Conservation (phyloP, 192 early-diverging fungal genomes). For the Rhizophlyctis rosea region DNA sequence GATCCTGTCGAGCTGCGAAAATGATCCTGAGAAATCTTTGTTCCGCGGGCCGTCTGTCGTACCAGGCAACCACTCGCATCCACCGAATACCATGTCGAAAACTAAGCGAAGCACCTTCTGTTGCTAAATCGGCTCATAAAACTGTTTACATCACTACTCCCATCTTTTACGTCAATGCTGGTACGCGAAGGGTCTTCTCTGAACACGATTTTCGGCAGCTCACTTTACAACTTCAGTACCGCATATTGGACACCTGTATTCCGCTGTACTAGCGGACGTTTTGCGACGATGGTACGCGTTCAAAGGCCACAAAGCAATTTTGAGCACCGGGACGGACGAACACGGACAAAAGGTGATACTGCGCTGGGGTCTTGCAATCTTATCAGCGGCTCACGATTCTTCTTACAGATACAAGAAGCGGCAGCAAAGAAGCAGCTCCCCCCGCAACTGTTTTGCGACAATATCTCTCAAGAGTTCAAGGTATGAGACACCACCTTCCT, state of each 20-base stretch:
- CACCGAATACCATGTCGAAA: too few relatives aligned
- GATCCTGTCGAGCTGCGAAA: too few relatives aligned
- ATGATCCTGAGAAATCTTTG: too few relatives aligned
- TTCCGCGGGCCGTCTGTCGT: too few relatives aligned
- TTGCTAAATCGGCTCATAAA: too few relatives aligned
- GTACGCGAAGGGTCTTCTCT: constrained; percentile 28
- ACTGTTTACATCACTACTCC: constrained; percentile 76
- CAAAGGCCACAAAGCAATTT: constrained; percentile 54
- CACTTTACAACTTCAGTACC: constrained; percentile 51
- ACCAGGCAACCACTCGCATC: too few relatives aligned
- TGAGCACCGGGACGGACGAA: constrained; percentile 89
- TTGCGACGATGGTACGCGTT: constrained; percentile 72
- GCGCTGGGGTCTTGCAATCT: background rate
- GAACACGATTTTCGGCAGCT: background rate
- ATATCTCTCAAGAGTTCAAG: constrained; percentile 62
- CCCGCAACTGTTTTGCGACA: constrained; percentile 77
- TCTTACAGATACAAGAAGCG: constrained; percentile 83
- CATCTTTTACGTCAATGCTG: constrained; percentile 86
- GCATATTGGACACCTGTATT: constrained; percentile 94
- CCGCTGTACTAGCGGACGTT: constrained; percentile 80
- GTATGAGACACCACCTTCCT: constrained; percentile 35
- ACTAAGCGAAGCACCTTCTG: too few relatives aligned
- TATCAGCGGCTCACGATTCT: background rate
- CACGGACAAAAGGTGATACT: constrained; percentile 84
- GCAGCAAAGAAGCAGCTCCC: constrained; percentile 56